Conservation (phyloP, 108 stramenopile species). For the Chaetoceros muelleri region DNA sequence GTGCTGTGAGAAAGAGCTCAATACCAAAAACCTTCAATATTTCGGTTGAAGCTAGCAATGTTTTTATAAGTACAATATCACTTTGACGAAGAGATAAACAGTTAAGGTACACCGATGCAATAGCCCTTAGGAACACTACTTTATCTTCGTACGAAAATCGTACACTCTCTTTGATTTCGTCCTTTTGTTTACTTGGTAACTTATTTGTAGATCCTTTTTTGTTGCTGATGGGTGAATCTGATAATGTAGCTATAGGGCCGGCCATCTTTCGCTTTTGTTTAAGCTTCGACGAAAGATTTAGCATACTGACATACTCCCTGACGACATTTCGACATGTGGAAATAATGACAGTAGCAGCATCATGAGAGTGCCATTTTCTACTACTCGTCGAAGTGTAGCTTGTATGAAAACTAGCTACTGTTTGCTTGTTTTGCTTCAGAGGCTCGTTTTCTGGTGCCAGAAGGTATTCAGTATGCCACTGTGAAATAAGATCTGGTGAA, state of each 20-base stretch:
- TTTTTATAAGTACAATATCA: conserved; percentile 56
- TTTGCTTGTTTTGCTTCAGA: not conserved
- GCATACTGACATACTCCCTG: conserved; percentile 46
- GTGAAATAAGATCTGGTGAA: not conserved
- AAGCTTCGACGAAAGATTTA: conserved; percentile 20
- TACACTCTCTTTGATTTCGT: too few species aligned
- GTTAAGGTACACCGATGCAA: conserved; percentile 75
- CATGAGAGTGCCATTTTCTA: conserved; percentile 74
- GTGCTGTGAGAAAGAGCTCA: conserved; percentile 68
- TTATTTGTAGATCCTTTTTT: not conserved
- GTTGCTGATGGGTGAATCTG: not conserved
- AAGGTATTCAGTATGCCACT: not conserved
- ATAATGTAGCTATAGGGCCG: not conserved
- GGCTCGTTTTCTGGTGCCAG: not conserved
- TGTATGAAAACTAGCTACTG: not conserved
- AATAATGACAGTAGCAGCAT: conserved; percentile 62
- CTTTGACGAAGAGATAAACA: conserved; percentile 54
- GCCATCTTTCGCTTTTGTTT: not conserved
- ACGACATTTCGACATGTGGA: conserved; percentile 66
- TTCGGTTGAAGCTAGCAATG: conserved; percentile 62
- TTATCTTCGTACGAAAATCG: conserved; percentile 48
- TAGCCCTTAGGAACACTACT: conserved; percentile 70
- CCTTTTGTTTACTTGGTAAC: conserved; percentile 3
- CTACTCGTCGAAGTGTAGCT: conserved; percentile 32
- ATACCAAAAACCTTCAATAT: conserved; percentile 83